phyloP scores from a whole-genome alignment of 2,329 filamentous ascomycete genomes.

The Ambrosiella xylebori region DNA sequence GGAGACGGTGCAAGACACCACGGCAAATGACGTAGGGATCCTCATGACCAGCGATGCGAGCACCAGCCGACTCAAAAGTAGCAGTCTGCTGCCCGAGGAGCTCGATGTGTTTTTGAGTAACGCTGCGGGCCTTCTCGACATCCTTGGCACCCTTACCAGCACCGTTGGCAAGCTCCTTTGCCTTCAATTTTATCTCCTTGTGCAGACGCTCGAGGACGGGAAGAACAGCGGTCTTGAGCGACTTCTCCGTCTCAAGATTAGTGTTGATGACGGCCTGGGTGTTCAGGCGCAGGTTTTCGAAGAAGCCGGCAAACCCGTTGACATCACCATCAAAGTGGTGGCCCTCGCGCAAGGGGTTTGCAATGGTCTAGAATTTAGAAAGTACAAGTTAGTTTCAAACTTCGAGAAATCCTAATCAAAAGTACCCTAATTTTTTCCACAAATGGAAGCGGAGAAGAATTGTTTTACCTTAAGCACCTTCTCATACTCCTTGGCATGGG shows the following conservation, averaged over 20 bases:
- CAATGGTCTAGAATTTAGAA: constrained; percentile 48
- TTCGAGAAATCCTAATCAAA: neutral
- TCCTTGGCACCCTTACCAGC: constrained; percentile 74
- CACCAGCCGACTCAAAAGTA: constrained; percentile 57
- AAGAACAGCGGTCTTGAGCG: constrained; percentile 67
- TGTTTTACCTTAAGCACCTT: constrained; percentile 62
- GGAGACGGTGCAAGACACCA: constrained; percentile 64
- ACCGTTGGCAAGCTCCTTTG: constrained; percentile 70
- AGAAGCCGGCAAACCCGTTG: constrained; percentile 77
- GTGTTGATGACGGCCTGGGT: constrained; percentile 81
- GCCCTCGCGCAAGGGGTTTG: constrained; percentile 68
- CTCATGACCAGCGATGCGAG: constrained; percentile 50
- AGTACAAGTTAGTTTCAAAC: constrained; percentile 7
- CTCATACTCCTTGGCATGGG: constrained; percentile 86
- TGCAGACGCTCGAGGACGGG: constrained; percentile 83
- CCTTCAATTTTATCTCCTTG: constrained; percentile 91
- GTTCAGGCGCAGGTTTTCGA: constrained; percentile 86
- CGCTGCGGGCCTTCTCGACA: constrained; percentile 72
- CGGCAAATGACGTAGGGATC: constrained; percentile 82
- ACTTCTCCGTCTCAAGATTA: constrained; percentile 82
- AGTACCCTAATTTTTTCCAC: neutral
- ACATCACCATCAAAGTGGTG: constrained; percentile 83
- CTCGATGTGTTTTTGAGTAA: constrained; percentile 91
- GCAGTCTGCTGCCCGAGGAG: constrained; percentile 76
- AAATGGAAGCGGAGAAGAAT: constrained; percentile 17